Base-by-base conservation (phyloP, 371 early-diverging fungal species). In the Mucor sp. region DNA sequence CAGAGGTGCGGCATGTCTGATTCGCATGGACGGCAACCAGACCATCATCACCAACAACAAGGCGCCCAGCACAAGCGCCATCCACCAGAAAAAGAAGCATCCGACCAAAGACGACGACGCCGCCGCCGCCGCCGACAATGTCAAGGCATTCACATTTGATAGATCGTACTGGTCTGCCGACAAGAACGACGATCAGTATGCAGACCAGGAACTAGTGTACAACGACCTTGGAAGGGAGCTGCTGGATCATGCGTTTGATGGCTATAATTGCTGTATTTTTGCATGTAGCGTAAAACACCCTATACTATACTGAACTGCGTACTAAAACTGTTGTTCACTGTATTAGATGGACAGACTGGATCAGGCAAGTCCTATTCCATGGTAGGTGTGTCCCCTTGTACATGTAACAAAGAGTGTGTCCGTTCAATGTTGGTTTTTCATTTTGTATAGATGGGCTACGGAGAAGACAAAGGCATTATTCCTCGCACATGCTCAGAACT, bases 221-320 rank as follows among this genome's bases (percentile, higher is more conserved):
- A 81, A 86, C 23, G 88, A 86, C 48, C 76, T 94, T 23, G 94
- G 94, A 14, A 70, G 75, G 21, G 89, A 89, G 27, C 72, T 96
- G 17, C 77, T 94, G 33, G 89, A 91, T 66, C 95, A 96, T 70
- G 91, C 94, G 11, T 89, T 94, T 59, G 79, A 80, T 17, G 94
- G 94, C 21, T 94, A 93, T 76, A 92, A 94, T 71, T 87, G 90
- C 59, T 91, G 91, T 78, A 90, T 94, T 33, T 89, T 93, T 65
- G 94, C 93, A 32, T 94, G 87, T 89, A 78, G 74, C 67, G 28
- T 25, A 47, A 14, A 11, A n/a, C 53, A 12, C 3, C 23, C 4
- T 14, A 0, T 2, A 6, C 11, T 12, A 53, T 11, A 27, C 4
- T 15, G 23, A 6, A 27, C 14, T 25, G 23, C 6, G 15, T 1